Evolutionary conservation across 2,329 filamentous ascomycete species (phyloP), one percentile per base, ranked within the genome.

Genomic region (Akanthomyces lecanii): DNA sequence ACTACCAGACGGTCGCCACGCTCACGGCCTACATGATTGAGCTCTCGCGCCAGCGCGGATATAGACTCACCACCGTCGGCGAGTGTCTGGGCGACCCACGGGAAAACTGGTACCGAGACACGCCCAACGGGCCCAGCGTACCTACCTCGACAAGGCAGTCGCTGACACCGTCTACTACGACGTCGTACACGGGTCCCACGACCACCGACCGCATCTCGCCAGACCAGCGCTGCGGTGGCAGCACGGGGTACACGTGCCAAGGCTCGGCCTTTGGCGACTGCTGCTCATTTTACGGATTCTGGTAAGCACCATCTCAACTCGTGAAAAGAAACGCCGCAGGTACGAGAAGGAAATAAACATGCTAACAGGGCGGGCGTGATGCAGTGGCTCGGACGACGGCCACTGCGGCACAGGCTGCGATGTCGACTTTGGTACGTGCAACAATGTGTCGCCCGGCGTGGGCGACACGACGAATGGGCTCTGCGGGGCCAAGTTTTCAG

Each of bases 51-150:
- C 66, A 70, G 4, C 73, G 77, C 21, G 82, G 82, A 0, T 79
- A 78, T 66, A 71, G 67, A 52, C 78, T 79, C 50, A 82, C 83
- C 33, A 83, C 83, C 1, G 79, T 86, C 5, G 85, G 83, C 0
- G 81, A 85, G 64, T 87, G 85, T 63, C 75, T 87, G 18, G 79
- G 79, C 0, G 83, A 87, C 63, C 71, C 82, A 8, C 64, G 64
- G n/a, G 74, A 71, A 18, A 77, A 80, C 65, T 86, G 83, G 84
- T 86, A 86, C 67, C 78, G 82, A 52, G 33, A 63, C 4, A 69
- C 68, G 5, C 63, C 67, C 7, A 63, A 64, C n/a, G 45, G n/a
- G 5, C 61, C 61, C 23, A 60, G 50, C 16, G 60, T 65, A 23
- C 65, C 63, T 30, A 66, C 66, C 23, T 59, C 61, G 28, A 62